Percentiles rank a stretch among this genome's conserved stretches.
Evolutionary conservation across 2,329 filamentous ascomycete genomes (phyloP).

Genomic region (Gnomoniopsis smithogilvyi): DNA sequence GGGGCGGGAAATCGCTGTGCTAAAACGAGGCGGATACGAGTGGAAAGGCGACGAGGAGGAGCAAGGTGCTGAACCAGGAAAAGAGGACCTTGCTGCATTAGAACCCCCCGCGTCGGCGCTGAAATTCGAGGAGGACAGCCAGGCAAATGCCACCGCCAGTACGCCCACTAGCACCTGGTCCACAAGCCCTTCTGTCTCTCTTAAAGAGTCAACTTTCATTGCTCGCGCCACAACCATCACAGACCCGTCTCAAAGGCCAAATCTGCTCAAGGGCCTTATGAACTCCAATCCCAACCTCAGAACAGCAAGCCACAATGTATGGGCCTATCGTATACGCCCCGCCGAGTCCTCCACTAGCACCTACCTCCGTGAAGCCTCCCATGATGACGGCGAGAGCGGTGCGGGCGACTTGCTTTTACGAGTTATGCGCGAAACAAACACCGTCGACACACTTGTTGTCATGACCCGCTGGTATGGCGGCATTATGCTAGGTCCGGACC

Average conservation of each 20-base stretch:
- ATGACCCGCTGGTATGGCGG: constrained; percentile 63
- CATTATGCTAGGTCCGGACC: constrained; percentile 57
- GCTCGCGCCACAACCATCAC: constrained; percentile 46
- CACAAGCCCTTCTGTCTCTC: constrained; percentile 46
- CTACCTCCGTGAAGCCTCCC: constrained; percentile 44
- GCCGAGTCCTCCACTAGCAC: constrained; percentile 32
- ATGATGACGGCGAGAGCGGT: constrained; percentile 61
- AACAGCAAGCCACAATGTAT: constrained; percentile 57
- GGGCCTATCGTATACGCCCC: constrained; percentile 44
- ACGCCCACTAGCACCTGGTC: constrained; percentile 41
- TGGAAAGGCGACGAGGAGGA: constrained; percentile 43
- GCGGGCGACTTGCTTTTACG: constrained; percentile 55
- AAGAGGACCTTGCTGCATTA: constrained; percentile 4
- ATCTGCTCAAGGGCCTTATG: constrained; percentile 46
- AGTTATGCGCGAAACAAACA: constrained; percentile 47
- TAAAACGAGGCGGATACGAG: constrained; percentile 75
- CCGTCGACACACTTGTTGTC: constrained; percentile 53
- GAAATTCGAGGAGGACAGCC: constrained; percentile 19
- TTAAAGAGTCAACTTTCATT: constrained; percentile 55
- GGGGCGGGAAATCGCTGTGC: constrained; percentile 69
- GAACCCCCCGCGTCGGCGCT: constrained; percentile 18
- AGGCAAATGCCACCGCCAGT: constrained; percentile 16
- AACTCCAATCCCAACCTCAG: constrained; percentile 45
- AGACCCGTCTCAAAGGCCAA: constrained; percentile 36
- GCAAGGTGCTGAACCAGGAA: constrained; percentile 5